These are phyloP conservation scores for Paraphaeosphaeria minitans DNA, from an alignment of 2,329 filamentous ascomycete species.

Conservation along the genomic window DNA sequence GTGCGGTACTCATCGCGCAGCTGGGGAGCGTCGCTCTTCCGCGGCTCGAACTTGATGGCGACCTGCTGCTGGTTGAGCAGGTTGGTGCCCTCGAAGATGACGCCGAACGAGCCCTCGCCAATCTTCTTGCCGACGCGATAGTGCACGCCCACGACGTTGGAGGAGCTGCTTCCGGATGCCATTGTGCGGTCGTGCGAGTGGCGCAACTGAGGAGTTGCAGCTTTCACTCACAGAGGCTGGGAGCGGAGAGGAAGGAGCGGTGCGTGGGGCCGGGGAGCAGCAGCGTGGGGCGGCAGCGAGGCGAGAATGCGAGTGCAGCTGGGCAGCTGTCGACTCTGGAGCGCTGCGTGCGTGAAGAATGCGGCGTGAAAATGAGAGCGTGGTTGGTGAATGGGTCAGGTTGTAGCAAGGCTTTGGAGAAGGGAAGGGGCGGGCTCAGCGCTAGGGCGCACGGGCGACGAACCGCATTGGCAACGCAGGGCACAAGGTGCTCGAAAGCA, in stretches of 20 bases:
- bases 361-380: constrained; percentile 11
- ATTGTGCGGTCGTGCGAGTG: constrained; percentile 53
- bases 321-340: neutral
- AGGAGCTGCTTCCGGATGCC: constrained; percentile 88
- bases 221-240: constrained; percentile 25
- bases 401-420: neutral
- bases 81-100: constrained; percentile 98
- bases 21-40: constrained; percentile 98
- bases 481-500: neutral
- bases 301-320: constrained; percentile 11
- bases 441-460: constrained; percentile 4
- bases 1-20: constrained; percentile 97
- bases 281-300: constrained; percentile 4
- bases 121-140: constrained; percentile 99
- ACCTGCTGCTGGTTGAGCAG: constrained; percentile 99
- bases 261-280: neutral
- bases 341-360: constrained; percentile 4
- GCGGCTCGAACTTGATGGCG: constrained; percentile 99
- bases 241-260: constrained; percentile 15
- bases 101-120: constrained; percentile 96
- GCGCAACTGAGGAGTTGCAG: constrained; percentile 23
- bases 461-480: constrained; percentile 6
- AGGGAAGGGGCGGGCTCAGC: constrained; percentile 9
- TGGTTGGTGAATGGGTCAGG: neutral
- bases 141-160: constrained; percentile 97